These are phyloP conservation scores for Cytospora paraplurivora DNA, from an alignment of 2,329 filamentous ascomycete species.

Conservation along the genomic window DNA sequence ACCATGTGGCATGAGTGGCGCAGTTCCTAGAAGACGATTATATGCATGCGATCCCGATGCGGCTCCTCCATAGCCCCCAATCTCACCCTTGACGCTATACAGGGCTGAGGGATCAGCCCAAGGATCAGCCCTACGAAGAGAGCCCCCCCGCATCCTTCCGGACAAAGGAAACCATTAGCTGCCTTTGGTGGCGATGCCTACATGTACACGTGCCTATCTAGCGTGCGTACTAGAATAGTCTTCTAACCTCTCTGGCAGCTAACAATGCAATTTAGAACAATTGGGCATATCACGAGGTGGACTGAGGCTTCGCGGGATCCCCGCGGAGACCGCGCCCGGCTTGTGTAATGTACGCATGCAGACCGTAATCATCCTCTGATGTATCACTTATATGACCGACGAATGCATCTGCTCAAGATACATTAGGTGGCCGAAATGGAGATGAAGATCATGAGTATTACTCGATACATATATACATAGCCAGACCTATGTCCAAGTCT, in stretches of 20 bases:
- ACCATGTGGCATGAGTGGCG: background rate
- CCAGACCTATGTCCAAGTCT: no score
- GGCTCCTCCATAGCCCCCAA: background rate
- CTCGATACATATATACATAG: no score
- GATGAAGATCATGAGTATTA: no score
- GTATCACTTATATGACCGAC: background rate
- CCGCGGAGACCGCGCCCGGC: background rate
- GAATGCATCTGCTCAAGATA: background rate
- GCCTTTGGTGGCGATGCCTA: background rate
- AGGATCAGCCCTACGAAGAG: background rate
- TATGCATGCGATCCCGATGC: background rate
- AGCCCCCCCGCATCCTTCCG: background rate
- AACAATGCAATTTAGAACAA: background rate
- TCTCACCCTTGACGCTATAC: background rate
- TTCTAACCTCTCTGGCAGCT: background rate
- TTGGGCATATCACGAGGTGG: background rate
- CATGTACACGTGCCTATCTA: background rate
- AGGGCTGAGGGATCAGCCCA: background rate
- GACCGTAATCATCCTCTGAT: background rate
- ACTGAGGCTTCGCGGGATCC: background rate
- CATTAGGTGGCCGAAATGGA: background rate
- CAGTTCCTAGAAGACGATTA: background rate
- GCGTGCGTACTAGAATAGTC: background rate
- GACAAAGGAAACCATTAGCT: slow-evolving; percentile 3
- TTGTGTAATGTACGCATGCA: background rate